Conservation (phyloP, 768 basidiomycete species). For the Auriscalpium microsporum region DNA sequence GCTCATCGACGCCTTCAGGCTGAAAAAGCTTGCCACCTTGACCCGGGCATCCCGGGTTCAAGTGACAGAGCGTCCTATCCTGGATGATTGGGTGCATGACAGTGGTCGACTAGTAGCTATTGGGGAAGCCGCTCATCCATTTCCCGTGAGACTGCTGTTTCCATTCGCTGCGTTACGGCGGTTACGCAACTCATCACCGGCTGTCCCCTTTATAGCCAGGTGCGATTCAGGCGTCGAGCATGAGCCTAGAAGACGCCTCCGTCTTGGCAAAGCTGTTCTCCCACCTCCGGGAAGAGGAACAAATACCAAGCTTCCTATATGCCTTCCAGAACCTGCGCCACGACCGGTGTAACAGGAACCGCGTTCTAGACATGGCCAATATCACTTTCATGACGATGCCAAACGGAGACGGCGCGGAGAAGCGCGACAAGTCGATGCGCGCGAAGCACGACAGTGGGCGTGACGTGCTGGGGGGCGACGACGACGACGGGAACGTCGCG, state of each 20-base stretch:
- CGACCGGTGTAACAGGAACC: constrained; percentile 15
- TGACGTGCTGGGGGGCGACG: constrained; percentile 16
- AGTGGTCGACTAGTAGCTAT: constrained; percentile 23
- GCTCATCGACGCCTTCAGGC: background rate
- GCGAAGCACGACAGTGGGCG: constrained; percentile 12
- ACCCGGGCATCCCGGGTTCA: constrained; percentile 15
- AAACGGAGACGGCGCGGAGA: constrained; percentile 12
- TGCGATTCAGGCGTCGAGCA: constrained; percentile 25
- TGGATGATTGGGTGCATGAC: constrained; percentile 27
- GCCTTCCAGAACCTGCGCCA: constrained; percentile 30
- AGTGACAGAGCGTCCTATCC: constrained; percentile 13
- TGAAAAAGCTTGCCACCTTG: constrained; percentile 14
- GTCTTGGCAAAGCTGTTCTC: constrained; percentile 33
- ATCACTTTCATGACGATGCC: constrained; percentile 15
- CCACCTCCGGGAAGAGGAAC: constrained; percentile 21
- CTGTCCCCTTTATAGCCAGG: constrained; percentile 19
- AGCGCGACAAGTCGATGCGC: constrained; percentile 21
- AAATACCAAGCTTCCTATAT: constrained; percentile 25
- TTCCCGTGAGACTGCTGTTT: constrained; percentile 21
- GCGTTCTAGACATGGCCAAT: constrained; percentile 16
- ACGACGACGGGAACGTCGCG: constrained; percentile 16
- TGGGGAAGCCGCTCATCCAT: constrained; percentile 31
- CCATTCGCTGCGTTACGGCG: too few species aligned
- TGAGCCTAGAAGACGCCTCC: constrained; percentile 32
- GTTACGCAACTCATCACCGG: too few species aligned